A percentile compares a stretch with the other conserved stretches of the same genome.
Evolutionary conservation across 2,329 filamentous ascomycete species (phyloP).

Genomic region (Alternaria angustiovoidea): DNA sequence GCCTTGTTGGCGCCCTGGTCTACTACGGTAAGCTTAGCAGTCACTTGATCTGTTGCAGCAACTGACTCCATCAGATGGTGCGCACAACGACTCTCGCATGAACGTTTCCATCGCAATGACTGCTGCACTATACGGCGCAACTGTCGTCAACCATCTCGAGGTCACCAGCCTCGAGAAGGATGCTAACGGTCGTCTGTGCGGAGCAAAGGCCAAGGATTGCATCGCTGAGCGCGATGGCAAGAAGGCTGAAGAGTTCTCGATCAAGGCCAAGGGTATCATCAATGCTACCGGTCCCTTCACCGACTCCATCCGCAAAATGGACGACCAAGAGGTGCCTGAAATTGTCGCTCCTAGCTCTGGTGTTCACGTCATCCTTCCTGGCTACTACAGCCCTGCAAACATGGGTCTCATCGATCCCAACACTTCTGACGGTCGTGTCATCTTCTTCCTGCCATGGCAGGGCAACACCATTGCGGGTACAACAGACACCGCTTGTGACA

Average conservation of each 20-base stretch:
- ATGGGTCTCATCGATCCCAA: slow-evolving; percentile 89
- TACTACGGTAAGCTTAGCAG: slow-evolving; percentile 71
- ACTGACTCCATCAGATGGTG: slow-evolving; percentile 68
- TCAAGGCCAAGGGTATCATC: slow-evolving; percentile 82
- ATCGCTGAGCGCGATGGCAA: slow-evolving; percentile 72
- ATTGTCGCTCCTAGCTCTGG: slow-evolving; percentile 88
- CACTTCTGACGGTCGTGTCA: slow-evolving; percentile 87
- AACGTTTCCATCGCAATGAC: slow-evolving; percentile 90
- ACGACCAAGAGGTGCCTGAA: slow-evolving; percentile 74
- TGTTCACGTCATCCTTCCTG: slow-evolving; percentile 85
- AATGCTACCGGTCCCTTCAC: slow-evolving; percentile 91
- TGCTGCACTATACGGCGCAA: slow-evolving; percentile 84
- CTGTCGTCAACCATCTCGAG: slow-evolving; percentile 83
- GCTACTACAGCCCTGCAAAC: slow-evolving; percentile 83
- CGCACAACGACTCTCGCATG: slow-evolving; percentile 92
- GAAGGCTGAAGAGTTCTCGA: slow-evolving; percentile 68
- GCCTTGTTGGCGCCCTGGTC: slow-evolving; percentile 80
- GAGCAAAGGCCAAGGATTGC: slow-evolving; percentile 76
- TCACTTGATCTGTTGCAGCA: background rate
- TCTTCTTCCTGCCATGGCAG: slow-evolving; percentile 94
- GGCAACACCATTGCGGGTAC: slow-evolving; percentile 91
- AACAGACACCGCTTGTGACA: slow-evolving; percentile 78
- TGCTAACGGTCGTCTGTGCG: slow-evolving; percentile 73
- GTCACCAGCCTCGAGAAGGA: slow-evolving; percentile 81
- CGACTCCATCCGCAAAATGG: slow-evolving; percentile 85